These are phyloP conservation scores for Aspergillus sp. DNA, from an alignment of 2,329 filamentous ascomycete genomes.

Conservation along the genomic window DNA sequence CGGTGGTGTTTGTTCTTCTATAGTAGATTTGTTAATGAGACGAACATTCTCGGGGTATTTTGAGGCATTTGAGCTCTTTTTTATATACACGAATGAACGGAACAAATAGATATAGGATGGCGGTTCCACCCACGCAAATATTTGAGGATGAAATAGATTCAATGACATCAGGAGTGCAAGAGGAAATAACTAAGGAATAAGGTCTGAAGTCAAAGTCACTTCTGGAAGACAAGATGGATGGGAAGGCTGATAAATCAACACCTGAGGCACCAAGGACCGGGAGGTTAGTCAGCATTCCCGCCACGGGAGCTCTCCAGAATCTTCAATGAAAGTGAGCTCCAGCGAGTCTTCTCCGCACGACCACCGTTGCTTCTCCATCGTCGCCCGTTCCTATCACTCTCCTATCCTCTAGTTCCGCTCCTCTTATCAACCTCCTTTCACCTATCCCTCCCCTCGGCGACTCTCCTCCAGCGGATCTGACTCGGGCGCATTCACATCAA, in stretches of 20 bases:
- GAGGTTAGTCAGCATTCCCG: not conserved
- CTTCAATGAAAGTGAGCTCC: not conserved
- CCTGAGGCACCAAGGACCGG: not conserved
- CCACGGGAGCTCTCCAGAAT: constrained; percentile 2
- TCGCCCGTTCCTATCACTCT: not conserved
- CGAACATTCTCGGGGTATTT: too few relatives aligned
- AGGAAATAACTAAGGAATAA: too few relatives aligned
- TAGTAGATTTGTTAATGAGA: too few relatives aligned
- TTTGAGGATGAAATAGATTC: too few relatives aligned
- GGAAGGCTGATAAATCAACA: not conserved
- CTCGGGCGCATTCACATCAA: not conserved
- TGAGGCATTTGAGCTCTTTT: too few relatives aligned
- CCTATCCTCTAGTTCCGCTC: not conserved
- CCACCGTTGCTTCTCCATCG: not conserved
- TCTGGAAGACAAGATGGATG: too few relatives aligned
- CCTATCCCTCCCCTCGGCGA: not conserved
- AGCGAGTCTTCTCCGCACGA: not conserved
- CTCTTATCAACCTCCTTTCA: not conserved
- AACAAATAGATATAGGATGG: too few relatives aligned
- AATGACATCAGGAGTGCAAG: too few relatives aligned
- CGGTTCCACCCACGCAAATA: too few relatives aligned
- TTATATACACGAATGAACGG: too few relatives aligned
- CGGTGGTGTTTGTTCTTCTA: too few relatives aligned
- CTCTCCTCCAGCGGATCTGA: not conserved
- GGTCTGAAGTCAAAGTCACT: too few relatives aligned